Conservation (phyloP, 1,284 basidiomycete species). For the Irpex lacteus region DNA sequence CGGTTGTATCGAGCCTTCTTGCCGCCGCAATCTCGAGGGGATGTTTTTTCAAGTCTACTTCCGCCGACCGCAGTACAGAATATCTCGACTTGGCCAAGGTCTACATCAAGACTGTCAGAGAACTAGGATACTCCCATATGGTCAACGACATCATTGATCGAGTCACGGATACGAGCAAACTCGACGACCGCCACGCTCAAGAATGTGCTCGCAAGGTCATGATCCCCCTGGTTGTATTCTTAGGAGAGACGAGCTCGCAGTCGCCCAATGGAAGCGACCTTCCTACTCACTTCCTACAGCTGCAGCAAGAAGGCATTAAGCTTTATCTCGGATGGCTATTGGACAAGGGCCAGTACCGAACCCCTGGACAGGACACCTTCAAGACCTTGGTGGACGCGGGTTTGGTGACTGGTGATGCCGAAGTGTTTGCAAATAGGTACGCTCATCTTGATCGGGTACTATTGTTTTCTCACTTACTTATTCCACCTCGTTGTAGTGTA, state of each 20-base stretch:
- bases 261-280: not conserved
- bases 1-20: not conserved
- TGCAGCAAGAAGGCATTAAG: not conserved
- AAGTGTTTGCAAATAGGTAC: not conserved
- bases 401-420: not conserved
- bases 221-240: slow-evolving; percentile 1
- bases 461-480: too few species aligned
- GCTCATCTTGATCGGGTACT: not conserved
- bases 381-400: not conserved
- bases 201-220: not conserved
- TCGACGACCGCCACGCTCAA: not conserved
- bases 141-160: not conserved
- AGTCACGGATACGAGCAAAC: not conserved
- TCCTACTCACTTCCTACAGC: not conserved
- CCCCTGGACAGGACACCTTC: not conserved
- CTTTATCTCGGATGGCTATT: not conserved
- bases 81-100: not conserved
- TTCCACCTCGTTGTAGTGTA: not conserved
- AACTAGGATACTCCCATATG: not conserved
- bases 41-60: not conserved
- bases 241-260: not conserved
- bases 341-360: not conserved
- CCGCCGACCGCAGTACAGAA: not conserved
- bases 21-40: not conserved
- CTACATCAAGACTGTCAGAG: not conserved